Evolutionary conservation across 2,329 filamentous ascomycete genomes (phyloP), one percentile per base, ranked within the genome.

Genomic region (Teratosphaeria pseudoeucalypti): DNA sequence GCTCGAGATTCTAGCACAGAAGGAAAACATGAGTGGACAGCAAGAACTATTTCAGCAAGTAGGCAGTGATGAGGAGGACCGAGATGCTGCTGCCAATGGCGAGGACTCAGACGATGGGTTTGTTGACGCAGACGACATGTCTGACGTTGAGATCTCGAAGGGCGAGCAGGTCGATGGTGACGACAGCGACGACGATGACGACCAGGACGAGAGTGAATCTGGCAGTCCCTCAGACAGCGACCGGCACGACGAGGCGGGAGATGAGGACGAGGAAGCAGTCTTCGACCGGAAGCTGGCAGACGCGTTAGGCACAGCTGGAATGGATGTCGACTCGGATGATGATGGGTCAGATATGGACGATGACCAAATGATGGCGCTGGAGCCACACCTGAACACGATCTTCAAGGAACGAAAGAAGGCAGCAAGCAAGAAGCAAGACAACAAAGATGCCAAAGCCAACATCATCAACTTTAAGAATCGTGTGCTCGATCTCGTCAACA

Each of bases 381-480:
- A 97, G 68, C 82, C 83, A 11, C 87, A 92, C 70, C 83, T 99
- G 3, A 84, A 86, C 56, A 89, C 89, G 63, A 90, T 96, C 62
- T 95, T 97, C 80, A 85, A 86, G 65, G 86, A 92, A 65, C 85
- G 86, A 55, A 86, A 90, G 72, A 78, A 78, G 16, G 77, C 78
- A 16, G 65, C 65, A 43, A 86, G 81, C 71, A 87, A 88, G 70
- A 94, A 92, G 76, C 89, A 92, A 74, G 86, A 94, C 70, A 88
- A 88, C 68, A 90, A 90, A 70, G 88, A 92, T 61, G 92, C 92
- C 58, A 94, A 90, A 71, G 88, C 92, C 66, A 90, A 85, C 23
- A 89, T 97, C 70, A 78, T 95, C 68, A 92, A 92, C 75, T 96
- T 99, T 81, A 99, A 99, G 78, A 89, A 90, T 73, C 88, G 92